Evolutionary conservation across 208 protist genomes (phyloP).

Genomic region (Trypanosoma vivax): DNA sequence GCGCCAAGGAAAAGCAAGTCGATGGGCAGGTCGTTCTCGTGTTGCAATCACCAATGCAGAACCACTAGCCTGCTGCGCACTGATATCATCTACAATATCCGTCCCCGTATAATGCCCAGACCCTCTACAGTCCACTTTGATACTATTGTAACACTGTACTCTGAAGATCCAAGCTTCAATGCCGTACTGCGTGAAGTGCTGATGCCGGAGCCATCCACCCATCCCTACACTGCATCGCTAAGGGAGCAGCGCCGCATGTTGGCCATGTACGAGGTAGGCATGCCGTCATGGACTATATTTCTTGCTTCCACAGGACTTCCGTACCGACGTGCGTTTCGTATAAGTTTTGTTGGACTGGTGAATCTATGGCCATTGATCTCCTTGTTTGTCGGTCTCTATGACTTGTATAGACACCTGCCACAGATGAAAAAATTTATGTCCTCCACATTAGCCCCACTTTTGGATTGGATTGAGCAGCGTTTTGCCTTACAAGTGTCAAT

Average conservation of each 20-base stretch:
- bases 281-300: conserved; percentile 73
- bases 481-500: conserved; percentile 72
- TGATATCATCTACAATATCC: not conserved
- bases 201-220: conserved; percentile 51
- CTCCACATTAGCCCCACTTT: conserved; percentile 46
- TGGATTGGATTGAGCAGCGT: conserved; percentile 51
- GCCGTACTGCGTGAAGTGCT: conserved; percentile 59
- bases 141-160: conserved; percentile 65
- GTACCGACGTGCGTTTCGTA: conserved; percentile 54
- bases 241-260: conserved; percentile 61
- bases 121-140: conserved; percentile 50
- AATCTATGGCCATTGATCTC: conserved; percentile 76
- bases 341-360: conserved; percentile 46
- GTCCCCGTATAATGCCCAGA: conserved; percentile 9
- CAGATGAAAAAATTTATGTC: conserved; percentile 62
- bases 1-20: too few species aligned
- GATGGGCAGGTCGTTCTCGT: too few species aligned
- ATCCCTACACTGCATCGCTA: conserved; percentile 48
- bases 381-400: conserved; percentile 65
- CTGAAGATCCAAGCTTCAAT: conserved; percentile 68
- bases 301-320: conserved; percentile 45
- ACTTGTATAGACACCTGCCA: conserved; percentile 78
- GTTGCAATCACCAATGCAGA: too few species aligned
- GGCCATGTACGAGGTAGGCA: conserved; percentile 66
- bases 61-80: too few species aligned